Evolutionary conservation across 441 rosid genomes (phyloP).

Genomic region (Viola pubescens): DNA sequence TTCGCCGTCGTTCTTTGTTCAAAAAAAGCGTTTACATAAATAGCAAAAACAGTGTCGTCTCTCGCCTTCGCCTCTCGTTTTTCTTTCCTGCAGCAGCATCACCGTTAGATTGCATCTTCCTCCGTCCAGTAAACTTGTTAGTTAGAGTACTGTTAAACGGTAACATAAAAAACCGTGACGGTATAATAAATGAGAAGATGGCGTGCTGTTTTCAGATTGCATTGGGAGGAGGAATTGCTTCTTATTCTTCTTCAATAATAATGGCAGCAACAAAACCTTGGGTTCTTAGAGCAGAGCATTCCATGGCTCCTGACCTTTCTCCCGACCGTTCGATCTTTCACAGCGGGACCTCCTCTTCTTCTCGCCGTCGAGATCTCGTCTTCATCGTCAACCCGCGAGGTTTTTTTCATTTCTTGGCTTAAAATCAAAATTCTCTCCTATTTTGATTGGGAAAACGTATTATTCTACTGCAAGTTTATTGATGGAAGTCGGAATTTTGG

Average conservation of each 20-base stretch:
- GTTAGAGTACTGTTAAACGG: background rate
- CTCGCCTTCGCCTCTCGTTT: too few species aligned
- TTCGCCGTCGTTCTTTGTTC: too few species aligned
- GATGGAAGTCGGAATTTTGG: background rate
- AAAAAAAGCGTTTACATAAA: too few species aligned
- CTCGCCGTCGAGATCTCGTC: constrained; percentile 78
- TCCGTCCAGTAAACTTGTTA: too few species aligned
- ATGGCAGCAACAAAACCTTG: constrained; percentile 30
- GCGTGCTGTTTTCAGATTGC: constrained; percentile 27
- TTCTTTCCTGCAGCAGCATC: too few species aligned
- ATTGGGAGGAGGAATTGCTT: constrained; percentile 20
- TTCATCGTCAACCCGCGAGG: constrained; percentile 93
- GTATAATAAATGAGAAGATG: constrained; percentile 7
- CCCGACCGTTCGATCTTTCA: constrained; percentile 27
- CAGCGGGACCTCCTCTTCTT: constrained; percentile 38
- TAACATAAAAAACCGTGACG: background rate
- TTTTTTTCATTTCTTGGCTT: constrained; percentile 11
- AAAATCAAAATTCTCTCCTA: background rate
- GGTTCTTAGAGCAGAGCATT: constrained; percentile 25
- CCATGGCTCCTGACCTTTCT: constrained; percentile 44
- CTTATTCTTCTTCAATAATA: constrained; percentile 5
- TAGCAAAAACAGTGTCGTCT: too few species aligned
- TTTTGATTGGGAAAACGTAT: too few species aligned
- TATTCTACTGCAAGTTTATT: too few species aligned
- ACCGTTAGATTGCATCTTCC: too few species aligned